Evolutionary conservation across 352 stramenopile genomes (phyloP).

Genomic region (Globisporangium canariense): DNA sequence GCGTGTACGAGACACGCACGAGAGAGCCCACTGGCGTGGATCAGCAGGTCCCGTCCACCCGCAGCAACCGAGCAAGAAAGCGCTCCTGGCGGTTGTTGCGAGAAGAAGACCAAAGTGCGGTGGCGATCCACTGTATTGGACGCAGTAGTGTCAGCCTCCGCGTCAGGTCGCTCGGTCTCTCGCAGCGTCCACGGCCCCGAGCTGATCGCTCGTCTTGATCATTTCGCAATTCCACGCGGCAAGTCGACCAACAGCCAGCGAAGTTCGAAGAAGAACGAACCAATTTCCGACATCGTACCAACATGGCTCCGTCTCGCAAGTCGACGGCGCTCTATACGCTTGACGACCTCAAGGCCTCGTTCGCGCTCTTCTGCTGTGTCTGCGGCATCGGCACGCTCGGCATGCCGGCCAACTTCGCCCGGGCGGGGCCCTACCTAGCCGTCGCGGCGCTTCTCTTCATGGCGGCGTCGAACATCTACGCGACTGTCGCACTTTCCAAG

Average conservation of each 20-base stretch:
- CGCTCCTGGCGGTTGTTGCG: conserved; percentile 4
- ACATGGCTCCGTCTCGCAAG: conserved; percentile 13
- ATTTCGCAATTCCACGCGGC: conserved; percentile 9
- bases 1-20: conserved; percentile 9
- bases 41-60: not conserved
- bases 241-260: not conserved
- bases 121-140: not conserved
- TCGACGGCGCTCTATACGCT: conserved; percentile 34
- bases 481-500: conserved; percentile 41
- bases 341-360: conserved; percentile 43
- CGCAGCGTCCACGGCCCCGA: not conserved
- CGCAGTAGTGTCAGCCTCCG: not conserved
- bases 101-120: not conserved
- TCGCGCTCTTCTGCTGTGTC: conserved; percentile 50
- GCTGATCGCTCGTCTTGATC: not conserved
- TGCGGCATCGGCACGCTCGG: conserved; percentile 59
- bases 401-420: conserved; percentile 51
- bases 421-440: conserved; percentile 39
- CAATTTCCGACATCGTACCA: not conserved
- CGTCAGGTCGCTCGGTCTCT: not conserved
- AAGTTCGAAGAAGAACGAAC: not conserved
- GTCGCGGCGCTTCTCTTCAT: conserved; percentile 48
- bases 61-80: not conserved
- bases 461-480: conserved; percentile 45
- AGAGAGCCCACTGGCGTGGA: conserved; percentile 11